phyloP scores from a whole-genome alignment of 345 rosid species.

The Populus ilicifolia region DNA sequence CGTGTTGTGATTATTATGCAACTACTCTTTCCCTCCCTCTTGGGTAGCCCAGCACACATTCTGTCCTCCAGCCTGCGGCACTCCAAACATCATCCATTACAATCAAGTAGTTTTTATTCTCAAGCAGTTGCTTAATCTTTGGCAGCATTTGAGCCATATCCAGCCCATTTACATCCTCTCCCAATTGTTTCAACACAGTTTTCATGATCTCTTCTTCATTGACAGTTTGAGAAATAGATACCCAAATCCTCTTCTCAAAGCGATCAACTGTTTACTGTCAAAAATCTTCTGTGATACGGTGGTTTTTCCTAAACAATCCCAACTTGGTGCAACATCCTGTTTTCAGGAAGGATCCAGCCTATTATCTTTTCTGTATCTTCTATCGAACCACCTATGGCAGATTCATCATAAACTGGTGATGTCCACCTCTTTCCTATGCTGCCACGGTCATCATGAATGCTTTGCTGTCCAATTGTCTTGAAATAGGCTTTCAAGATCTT shows the following conservation, averaged over 20 bases:
- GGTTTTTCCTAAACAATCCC: slow-evolving; percentile 33
- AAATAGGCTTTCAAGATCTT: background rate
- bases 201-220: slow-evolving; percentile 25
- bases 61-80: background rate
- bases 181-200: slow-evolving; percentile 26
- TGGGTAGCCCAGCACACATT: background rate
- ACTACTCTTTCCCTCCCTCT: background rate
- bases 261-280: slow-evolving; percentile 2
- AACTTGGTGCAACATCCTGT: slow-evolving; percentile 5
- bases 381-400: slow-evolving; percentile 24
- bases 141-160: slow-evolving; percentile 23
- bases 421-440: slow-evolving; percentile 15
- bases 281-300: slow-evolving; percentile 27
- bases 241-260: slow-evolving; percentile 31
- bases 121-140: slow-evolving; percentile 22
- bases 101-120: slow-evolving; percentile 15
- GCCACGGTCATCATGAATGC: background rate
- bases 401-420: slow-evolving; percentile 16
- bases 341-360: slow-evolving; percentile 21
- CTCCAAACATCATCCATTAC: slow-evolving; percentile 25
- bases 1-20: slow-evolving; percentile 4
- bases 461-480: slow-evolving; percentile 4
- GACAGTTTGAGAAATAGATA: slow-evolving; percentile 28
- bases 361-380: slow-evolving; percentile 24
- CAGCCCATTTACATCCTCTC: slow-evolving; percentile 7